Conservation (phyloP, 163 green algal genomes). For the Coccomyxa subellipsoidea region DNA sequence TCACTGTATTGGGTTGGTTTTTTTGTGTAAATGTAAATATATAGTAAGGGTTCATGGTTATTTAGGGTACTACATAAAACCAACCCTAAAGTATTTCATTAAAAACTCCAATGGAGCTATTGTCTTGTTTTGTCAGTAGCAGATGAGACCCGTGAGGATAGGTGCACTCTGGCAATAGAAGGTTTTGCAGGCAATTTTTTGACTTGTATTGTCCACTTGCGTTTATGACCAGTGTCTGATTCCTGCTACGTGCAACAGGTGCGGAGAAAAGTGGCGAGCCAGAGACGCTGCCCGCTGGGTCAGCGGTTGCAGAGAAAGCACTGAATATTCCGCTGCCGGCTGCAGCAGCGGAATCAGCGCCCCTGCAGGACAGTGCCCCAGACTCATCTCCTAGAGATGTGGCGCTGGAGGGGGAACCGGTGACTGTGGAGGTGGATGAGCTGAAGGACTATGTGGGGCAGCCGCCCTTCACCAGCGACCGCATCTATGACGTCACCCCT, state of each 20-base stretch:
- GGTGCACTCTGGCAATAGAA: too few species aligned
- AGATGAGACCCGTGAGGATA: too few species aligned
- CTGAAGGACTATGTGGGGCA: constrained; percentile 85
- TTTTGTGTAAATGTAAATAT: too few species aligned
- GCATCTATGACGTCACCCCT: constrained; percentile 75
- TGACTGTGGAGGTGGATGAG: constrained; percentile 55
- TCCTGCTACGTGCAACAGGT: not conserved
- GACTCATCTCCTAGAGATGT: not conserved
- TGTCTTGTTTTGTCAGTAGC: too few species aligned
- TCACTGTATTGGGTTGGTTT: too few species aligned
- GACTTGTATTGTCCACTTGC: too few species aligned
- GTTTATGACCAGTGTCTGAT: too few species aligned
- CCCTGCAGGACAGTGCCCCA: not conserved
- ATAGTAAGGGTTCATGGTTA: too few species aligned
- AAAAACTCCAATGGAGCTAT: too few species aligned
- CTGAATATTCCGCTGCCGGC: not conserved
- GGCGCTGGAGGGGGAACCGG: constrained; percentile 34
- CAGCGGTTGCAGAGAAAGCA: not conserved
- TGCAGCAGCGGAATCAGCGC: not conserved
- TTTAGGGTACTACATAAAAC: too few species aligned
- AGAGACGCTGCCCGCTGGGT: not conserved
- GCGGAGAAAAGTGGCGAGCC: not conserved
- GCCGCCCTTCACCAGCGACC: constrained; percentile 87
- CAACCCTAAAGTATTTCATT: too few species aligned
- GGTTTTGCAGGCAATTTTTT: too few species aligned